Conservation (phyloP, 306 rosid genomes). For the Fagus sylvatica region DNA sequence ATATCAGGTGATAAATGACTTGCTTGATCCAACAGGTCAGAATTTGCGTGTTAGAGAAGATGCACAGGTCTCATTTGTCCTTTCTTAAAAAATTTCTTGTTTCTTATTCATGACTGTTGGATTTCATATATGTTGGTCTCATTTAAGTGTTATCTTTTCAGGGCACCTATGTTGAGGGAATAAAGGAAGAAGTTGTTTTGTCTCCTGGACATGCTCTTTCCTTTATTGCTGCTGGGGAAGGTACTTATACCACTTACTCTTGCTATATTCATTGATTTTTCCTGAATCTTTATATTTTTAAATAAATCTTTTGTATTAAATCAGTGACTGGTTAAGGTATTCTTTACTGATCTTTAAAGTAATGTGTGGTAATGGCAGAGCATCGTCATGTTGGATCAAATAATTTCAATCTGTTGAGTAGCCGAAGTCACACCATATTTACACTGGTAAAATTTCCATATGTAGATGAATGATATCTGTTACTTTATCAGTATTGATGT, state of each 20-base stretch:
- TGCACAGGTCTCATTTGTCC: slow-evolving; percentile 67
- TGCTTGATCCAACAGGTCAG: slow-evolving; percentile 99
- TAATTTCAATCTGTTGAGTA: slow-evolving; percentile 94
- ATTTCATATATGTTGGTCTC: slow-evolving; percentile 16
- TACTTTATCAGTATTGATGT: not conserved
- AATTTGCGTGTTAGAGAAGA: slow-evolving; percentile 98
- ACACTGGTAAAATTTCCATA: slow-evolving; percentile 69
- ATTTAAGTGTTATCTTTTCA: slow-evolving; percentile 35
- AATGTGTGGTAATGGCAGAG: slow-evolving; percentile 56
- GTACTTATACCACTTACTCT: slow-evolving; percentile 37
- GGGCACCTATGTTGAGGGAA: slow-evolving; percentile 99
- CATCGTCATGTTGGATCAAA: slow-evolving; percentile 99
- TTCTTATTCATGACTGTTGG: slow-evolving; percentile 1
- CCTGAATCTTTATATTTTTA: not conserved
- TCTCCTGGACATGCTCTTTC: slow-evolving; percentile 99
- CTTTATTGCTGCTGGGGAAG: slow-evolving; percentile 99
- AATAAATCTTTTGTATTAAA: not conserved
- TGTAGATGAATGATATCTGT: not conserved
- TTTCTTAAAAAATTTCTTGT: not conserved
- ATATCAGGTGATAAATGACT: slow-evolving; percentile 94
- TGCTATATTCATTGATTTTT: slow-evolving; percentile 9
- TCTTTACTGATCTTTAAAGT: slow-evolving; percentile 8
- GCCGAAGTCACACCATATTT: slow-evolving; percentile 99
- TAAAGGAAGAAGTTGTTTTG: slow-evolving; percentile 96
- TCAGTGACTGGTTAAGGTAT: slow-evolving; percentile 8